These are phyloP conservation scores for Niveomyces coronatus DNA, from an alignment of 2,329 filamentous ascomycete species.

Conservation along the genomic window DNA sequence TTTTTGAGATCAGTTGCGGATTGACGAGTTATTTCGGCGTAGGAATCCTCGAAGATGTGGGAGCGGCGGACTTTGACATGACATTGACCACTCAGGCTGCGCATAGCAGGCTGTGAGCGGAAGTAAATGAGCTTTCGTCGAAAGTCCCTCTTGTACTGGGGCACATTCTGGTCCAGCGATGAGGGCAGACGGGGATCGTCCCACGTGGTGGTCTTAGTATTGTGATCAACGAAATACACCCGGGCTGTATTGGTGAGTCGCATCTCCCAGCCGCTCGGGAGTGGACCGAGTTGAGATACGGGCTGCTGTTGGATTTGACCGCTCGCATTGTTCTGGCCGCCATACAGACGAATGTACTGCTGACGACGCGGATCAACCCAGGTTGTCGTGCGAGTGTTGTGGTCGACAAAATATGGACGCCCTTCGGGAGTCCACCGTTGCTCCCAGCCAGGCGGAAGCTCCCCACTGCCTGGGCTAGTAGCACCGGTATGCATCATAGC, in stretches of 20 bases:
- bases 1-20: constrained; percentile 96
- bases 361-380: constrained; percentile 97
- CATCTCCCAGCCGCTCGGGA: constrained; percentile 99
- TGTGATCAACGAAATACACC: constrained; percentile 98
- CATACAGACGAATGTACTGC: constrained; percentile 97
- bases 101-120: constrained; percentile 90
- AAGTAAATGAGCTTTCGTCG: constrained; percentile 97
- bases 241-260: constrained; percentile 94
- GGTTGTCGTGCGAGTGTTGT: constrained; percentile 94
- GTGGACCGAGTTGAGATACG: constrained; percentile 86
- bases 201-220: constrained; percentile 99
- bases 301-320: constrained; percentile 94
- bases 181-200: constrained; percentile 93
- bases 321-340: constrained; percentile 72
- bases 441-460: constrained; percentile 93
- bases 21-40: constrained; percentile 95
- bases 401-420: constrained; percentile 92
- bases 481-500: constrained; percentile 90
- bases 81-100: constrained; percentile 91
- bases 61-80: constrained; percentile 95
- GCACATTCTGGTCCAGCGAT: constrained; percentile 93
- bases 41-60: constrained; percentile 98
- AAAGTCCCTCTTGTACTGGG: constrained; percentile 99
- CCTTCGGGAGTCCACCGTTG: constrained; percentile 93
- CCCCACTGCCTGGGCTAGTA: constrained; percentile 87